Evolutionary conservation across 768 basidiomycete genomes (phyloP).

Genomic region (Hemileccinum rubropunctum): DNA sequence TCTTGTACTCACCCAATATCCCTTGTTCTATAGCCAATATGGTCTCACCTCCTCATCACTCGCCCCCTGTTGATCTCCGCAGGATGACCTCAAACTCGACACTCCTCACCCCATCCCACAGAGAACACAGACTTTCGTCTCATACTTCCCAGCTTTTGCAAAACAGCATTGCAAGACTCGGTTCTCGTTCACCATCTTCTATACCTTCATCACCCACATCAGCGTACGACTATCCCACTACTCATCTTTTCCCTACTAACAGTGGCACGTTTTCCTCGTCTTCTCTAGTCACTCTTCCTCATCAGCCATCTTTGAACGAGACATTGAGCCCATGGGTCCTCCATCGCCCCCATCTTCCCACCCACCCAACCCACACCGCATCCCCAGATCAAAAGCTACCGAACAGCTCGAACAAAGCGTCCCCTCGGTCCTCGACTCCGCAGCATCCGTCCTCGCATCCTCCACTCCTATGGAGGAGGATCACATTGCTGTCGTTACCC

Average conservation of each 20-base stretch:
- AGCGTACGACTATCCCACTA: constrained; percentile 47
- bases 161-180: constrained; percentile 42
- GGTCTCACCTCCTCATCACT: constrained; percentile 17
- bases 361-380: constrained; percentile 65
- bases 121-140: constrained; percentile 39
- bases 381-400: constrained; percentile 66
- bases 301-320: constrained; percentile 89
- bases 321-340: constrained; percentile 64
- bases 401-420: constrained; percentile 77
- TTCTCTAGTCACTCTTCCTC: constrained; percentile 61
- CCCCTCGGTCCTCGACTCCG: constrained; percentile 82
- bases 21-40: constrained; percentile 17
- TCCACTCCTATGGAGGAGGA: constrained; percentile 46
- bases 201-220: constrained; percentile 81
- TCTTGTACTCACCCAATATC: not conserved
- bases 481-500: constrained; percentile 62
- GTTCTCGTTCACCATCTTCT: constrained; percentile 66
- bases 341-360: constrained; percentile 39
- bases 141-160: constrained; percentile 50
- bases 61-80: constrained; percentile 47
- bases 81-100: constrained; percentile 52
- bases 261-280: constrained; percentile 1
- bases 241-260: constrained; percentile 5
- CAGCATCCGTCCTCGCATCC: constrained; percentile 66
- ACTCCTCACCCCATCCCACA: constrained; percentile 39